Evolutionary conservation across 331 rosid species (phyloP), one percentile per base, ranked within the genome.

Genomic region (Prunus yedoensis): DNA sequence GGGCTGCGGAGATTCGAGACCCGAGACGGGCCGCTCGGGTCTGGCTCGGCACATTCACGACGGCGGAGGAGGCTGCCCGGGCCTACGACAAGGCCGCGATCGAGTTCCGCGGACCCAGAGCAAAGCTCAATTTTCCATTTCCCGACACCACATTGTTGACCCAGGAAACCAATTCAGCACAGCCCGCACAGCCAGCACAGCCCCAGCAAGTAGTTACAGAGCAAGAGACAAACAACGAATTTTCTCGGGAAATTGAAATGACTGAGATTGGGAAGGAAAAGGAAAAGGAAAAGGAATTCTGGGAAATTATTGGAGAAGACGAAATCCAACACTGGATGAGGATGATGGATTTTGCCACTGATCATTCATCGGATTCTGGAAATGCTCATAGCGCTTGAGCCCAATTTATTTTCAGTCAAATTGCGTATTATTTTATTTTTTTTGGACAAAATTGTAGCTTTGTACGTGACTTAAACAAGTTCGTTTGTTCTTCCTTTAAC

Each of bases 1-100:
- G 89, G 89, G 89, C 89, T 2, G 84, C 89, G 1, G 89, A 85
- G 38, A 85, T 85, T 49, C 83, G 89, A 0, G 89, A 85, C 84
- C 89, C 89, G 25, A 76, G 70, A 5, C 62, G 73, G 10, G 86
- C 82, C 2, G 8, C 71, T 13, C 79, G 89, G 25, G 89, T 85
- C 45, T 85, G 89, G 89, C 86, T 85, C 5, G 89, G 89, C 17
- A 85, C 89, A 0, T 85, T 85, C 71, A 77, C 74, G 3, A 79
- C 89, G 0, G 89, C 89, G 0, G 86, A 76, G 57, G 89, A 85
- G 2, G 89, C 89, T 1, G 89, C 89, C 16, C 75, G 84, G 18
- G 89, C 89, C 4, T 85, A 85, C 73, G 89, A 85, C 5, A 75
- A 73, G 16, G 84, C 84, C 3, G 89, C 89, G 13, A 79, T 82